A percentile compares a stretch with the other conserved stretches of the same genome.
These are phyloP conservation scores for Margaritispora aquatica DNA, from an alignment of 495 filamentous ascomycete genomes.

Conservation along the genomic window DNA sequence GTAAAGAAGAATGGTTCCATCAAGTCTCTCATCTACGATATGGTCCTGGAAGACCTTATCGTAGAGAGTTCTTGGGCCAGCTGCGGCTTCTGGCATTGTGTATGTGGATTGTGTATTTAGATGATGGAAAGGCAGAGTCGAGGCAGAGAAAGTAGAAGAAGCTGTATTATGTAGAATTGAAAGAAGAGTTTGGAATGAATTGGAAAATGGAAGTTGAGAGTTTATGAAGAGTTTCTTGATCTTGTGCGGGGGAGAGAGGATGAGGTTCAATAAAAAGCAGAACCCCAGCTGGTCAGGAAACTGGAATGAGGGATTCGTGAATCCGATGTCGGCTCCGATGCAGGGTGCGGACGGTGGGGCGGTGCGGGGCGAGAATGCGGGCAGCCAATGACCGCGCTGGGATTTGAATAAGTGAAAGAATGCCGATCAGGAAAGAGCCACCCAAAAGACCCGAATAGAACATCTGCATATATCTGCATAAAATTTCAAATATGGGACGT, in stretches of 20 bases:
- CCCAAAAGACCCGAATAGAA: too few species aligned
- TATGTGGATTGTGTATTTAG: too few species aligned
- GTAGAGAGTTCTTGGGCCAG: conserved; percentile 81
- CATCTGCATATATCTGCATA: not conserved
- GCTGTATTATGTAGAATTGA: not conserved
- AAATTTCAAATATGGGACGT: too few species aligned
- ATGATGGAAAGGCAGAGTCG: not conserved
- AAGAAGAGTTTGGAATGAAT: not conserved
- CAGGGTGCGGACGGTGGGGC: not conserved
- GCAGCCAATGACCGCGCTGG: not conserved
- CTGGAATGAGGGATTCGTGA: too few species aligned
- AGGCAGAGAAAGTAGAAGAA: not conserved
- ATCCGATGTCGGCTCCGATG: not conserved
- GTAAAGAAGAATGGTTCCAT: conserved; percentile 88
- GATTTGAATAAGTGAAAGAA: not conserved
- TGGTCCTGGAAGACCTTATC: conserved; percentile 95
- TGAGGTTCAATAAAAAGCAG: not conserved
- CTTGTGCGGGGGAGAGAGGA: not conserved
- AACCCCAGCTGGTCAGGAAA: too few species aligned
- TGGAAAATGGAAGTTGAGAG: not conserved
- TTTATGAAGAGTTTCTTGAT: not conserved
- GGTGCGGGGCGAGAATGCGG: not conserved
- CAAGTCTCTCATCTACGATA: conserved; percentile 87
- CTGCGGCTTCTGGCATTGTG: conserved; percentile 75
- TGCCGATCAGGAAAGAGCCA: not conserved